A percentile compares a stretch with the other conserved stretches of the same genome.
These are phyloP conservation scores for Lepidium campestre DNA, from an alignment of 441 rosid species.

Conservation along the genomic window DNA sequence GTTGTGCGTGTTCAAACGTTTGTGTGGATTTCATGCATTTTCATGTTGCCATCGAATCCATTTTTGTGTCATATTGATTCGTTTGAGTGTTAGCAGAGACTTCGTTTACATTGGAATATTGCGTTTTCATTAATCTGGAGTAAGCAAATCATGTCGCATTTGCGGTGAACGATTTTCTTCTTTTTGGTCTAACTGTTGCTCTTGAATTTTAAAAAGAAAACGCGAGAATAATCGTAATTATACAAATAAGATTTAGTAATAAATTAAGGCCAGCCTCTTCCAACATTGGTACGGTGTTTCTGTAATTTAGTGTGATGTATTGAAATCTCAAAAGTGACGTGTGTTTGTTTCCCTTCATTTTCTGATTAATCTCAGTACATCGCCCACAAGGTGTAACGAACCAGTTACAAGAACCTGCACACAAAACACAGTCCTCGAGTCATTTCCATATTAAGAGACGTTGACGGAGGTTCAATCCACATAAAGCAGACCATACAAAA, in stretches of 20 bases:
- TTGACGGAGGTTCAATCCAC: neutral
- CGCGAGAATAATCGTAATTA: neutral
- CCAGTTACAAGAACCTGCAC: constrained; percentile 87
- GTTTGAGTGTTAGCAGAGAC: neutral
- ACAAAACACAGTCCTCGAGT: neutral
- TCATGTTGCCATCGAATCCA: neutral
- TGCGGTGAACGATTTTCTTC: neutral
- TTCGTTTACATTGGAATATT: neutral
- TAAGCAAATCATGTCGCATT: neutral
- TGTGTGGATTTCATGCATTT: neutral
- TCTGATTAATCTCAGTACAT: constrained; percentile 68
- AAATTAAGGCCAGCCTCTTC: neutral
- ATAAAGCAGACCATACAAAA: too few species aligned
- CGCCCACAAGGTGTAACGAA: constrained; percentile 91
- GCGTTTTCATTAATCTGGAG: neutral
- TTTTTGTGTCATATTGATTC: neutral
- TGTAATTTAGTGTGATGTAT: constrained; percentile 4
- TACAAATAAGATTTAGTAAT: neutral
- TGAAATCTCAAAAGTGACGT: neutral
- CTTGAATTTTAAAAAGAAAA: neutral
- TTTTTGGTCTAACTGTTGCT: neutral
- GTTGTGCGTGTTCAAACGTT: neutral
- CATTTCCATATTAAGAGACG: neutral
- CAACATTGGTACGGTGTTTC: neutral
- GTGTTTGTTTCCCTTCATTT: constrained; percentile 36